Base-by-base conservation (phyloP, 208 protist species). In the Leishmania martiniquensis region DNA sequence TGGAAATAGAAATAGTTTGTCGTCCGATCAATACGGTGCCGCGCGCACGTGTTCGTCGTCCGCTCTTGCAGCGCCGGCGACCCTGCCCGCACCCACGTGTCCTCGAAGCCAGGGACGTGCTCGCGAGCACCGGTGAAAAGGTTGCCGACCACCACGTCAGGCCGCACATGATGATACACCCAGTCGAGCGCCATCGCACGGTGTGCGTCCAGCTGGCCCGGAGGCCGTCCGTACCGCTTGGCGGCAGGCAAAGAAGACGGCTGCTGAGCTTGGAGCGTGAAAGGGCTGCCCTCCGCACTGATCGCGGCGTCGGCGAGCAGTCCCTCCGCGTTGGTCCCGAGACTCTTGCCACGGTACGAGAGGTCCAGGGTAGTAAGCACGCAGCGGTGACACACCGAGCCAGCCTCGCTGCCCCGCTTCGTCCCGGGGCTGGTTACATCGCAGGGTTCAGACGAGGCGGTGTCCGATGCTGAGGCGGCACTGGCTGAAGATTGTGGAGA, bases 1-100 rank as follows among this genome's bases (percentile, higher is more conserved):
- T 85, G 51, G 77, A 93, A 95, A 74, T 96, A 96, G 81, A 77
- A 93, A 66, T 88, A 89, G 81, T 96, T 96, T 2, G 93, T 94
- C 75, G 78, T 49, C n/a, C 65, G 71, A 37, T 87, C 85, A 57
- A 74, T 71, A 13, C 81, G 77, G 74, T 93, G 88, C 15, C 68
- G 75, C 37, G 70, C 77, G 49, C 86, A 93, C 32, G 93, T 96
- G 80, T 96, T 93, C 4, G 84, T 95, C 32, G 93, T 96, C 39
- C 88, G 81, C 75, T 91, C 93, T 75, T 94, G 85, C 49, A 84
- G 76, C 9, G 85, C 65, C 42, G 90, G 90, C n/a, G 89, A 83
- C 25, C 90, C 93, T 0, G 89, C 87, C 32, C 89, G 80, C 71
- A 83, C 80, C 88, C 89, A 96, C 39, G 88, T 87, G 76, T 96